Conservation (phyloP, 768 basidiomycete species). For the Leccinum uliginosum region DNA sequence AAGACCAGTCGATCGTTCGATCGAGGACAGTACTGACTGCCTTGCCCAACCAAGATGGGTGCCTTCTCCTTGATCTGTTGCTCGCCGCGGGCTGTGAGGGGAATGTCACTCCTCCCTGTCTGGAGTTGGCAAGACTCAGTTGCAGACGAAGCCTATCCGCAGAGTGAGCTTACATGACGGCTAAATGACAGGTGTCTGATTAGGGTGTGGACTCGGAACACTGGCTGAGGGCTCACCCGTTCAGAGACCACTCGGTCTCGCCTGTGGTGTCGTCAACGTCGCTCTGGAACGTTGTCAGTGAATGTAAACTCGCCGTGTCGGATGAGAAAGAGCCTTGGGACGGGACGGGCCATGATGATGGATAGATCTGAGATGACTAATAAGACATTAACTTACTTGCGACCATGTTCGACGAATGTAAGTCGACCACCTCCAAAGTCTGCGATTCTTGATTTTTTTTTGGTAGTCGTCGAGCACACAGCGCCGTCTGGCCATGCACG, state of each 20-base stretch:
- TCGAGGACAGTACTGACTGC: conserved; percentile 48
- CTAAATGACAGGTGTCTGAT: conserved; percentile 29
- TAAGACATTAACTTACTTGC: conserved; percentile 2
- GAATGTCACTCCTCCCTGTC: conserved; percentile 88
- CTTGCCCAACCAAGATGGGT: conserved; percentile 64
- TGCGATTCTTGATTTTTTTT: neutral
- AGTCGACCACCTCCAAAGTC: conserved; percentile 21
- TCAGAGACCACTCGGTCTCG: conserved; percentile 92
- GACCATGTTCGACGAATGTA: conserved; percentile 67
- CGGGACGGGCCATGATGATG: conserved; percentile 39
- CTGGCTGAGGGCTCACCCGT: conserved; percentile 49
- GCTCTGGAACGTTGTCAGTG: neutral
- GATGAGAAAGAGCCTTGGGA: conserved; percentile 75
- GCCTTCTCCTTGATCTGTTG: conserved; percentile 65
- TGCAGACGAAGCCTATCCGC: neutral
- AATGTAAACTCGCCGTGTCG: conserved; percentile 56
- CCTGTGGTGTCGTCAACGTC: conserved; percentile 39
- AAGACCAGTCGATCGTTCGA: neutral
- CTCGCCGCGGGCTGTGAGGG: conserved; percentile 75
- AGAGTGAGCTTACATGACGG: conserved; percentile 49
- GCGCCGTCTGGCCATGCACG: conserved; percentile 40
- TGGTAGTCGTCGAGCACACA: conserved; percentile 88
- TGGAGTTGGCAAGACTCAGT: conserved; percentile 28
- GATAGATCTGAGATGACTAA: neutral
- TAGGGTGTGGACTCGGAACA: neutral